Base-by-base conservation (phyloP, 768 basidiomycete species). In the Lanmaoa rubissima region DNA sequence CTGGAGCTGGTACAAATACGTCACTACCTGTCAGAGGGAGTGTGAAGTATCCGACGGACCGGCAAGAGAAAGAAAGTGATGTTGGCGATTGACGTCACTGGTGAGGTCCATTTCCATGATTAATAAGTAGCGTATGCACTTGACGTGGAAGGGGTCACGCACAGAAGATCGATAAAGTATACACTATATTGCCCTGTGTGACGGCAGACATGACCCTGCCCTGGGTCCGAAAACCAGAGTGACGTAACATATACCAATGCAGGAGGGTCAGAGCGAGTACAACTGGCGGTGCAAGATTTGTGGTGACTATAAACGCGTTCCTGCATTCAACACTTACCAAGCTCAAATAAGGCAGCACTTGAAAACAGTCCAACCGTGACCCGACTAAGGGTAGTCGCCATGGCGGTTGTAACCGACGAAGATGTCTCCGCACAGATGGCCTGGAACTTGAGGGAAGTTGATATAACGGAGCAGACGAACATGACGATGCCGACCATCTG, bases 321-420 rank as follows among this genome's bases (percentile, higher is more conserved):
- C 9, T 16, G n/a, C 13, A 19, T 31, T 24, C 13, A 32, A 19
- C n/a, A 43, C 59, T 35, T 16, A 60, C 60, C 48, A 21, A 61
- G 49, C 32, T 61, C 60, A 17, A 61, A 61, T 8, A 44, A 61
- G 28, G 53, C 53, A 24, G 59, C 50, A 5, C 59, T 45, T 6
- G 46, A 61, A 45, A 61, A 61, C 46, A 61, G 40, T 4, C 58
- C 49, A 1, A 60, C 44, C 3, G 52, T 54, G 39, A 50, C 51
- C 5, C 3, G 42, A 13, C 59, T 60, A 12, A 60, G 59, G n/a
- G 39, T 8, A 3, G 51, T 55, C 3, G 44, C 52, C 0, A 42
- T 35, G 35, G 48, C 40, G 1, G 39, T 61, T 6, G 36, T 42
- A 2, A 43, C 36, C 14, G 59, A 53, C 19, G 58, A 48, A 19